A percentile compares a stretch with the other conserved stretches of the same genome.
phyloP scores from a whole-genome alignment of 2,329 filamentous ascomycete species.

The Hymenotorrendiella dingleyae region DNA sequence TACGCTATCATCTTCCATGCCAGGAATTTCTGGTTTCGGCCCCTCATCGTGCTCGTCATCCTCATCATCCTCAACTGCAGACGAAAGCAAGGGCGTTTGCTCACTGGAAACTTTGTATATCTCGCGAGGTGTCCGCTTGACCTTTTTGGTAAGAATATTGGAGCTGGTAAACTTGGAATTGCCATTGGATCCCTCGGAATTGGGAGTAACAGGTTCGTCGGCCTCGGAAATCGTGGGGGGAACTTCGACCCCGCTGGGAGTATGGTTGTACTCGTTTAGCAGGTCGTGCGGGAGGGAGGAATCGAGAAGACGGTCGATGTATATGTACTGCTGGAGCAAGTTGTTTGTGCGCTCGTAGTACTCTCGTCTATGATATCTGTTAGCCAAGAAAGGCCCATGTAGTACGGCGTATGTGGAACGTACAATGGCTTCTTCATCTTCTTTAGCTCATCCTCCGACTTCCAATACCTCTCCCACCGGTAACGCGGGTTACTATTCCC shows the following conservation, averaged over 20 bases:
- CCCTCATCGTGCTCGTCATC: slow-evolving; percentile 40
- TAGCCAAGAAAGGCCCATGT: slow-evolving; percentile 11
- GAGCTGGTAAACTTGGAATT: slow-evolving; percentile 27
- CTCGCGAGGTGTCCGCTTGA: slow-evolving; percentile 78
- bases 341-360: slow-evolving; percentile 91
- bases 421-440: slow-evolving; percentile 66
- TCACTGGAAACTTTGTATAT: slow-evolving; percentile 69
- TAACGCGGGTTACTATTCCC: slow-evolving; percentile 79
- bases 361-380: slow-evolving; percentile 48
- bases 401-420: slow-evolving; percentile 19
- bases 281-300: slow-evolving; percentile 88
- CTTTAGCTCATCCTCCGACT: slow-evolving; percentile 67
- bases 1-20: slow-evolving; percentile 65
- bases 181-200: slow-evolving; percentile 11
- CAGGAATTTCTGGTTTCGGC: slow-evolving; percentile 56
- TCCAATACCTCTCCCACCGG: slow-evolving; percentile 83
- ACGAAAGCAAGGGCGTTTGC: slow-evolving; percentile 56
- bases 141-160: slow-evolving; percentile 40
- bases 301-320: slow-evolving; percentile 85
- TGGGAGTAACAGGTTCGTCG: slow-evolving; percentile 40
- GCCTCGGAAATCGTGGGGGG: slow-evolving; percentile 71
- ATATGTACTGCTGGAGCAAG: slow-evolving; percentile 85
- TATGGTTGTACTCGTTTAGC: slow-evolving; percentile 78
- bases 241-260: slow-evolving; percentile 43
- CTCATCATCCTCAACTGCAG: slow-evolving; percentile 33